Evolutionary conservation across 2,329 filamentous ascomycete genomes (phyloP), one percentile per base, ranked within the genome.

Genomic region (Aspergillus sp.): DNA sequence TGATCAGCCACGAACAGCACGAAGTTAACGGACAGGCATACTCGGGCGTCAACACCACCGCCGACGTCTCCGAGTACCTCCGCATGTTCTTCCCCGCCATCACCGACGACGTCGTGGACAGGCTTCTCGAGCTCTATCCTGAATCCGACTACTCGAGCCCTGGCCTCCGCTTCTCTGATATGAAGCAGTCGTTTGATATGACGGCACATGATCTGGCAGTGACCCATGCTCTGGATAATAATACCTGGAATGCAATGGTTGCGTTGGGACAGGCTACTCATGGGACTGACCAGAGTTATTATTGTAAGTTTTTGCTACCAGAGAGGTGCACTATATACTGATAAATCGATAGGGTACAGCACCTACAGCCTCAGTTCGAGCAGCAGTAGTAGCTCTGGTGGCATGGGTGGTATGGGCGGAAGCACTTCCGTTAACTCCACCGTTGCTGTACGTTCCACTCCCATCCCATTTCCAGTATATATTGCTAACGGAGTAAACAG

Each of bases 211-310:
- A 66, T 47, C 51, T 64, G 19, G 64, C 62, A 5, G 43, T 66
- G 0, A 68, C 64, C 1, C 54, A 61, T 8, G 63, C 62, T 26
- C 42, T 67, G 26, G 49, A 60, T 6, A 67, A 67, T 52, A 46
- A 66, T 33, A 67, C 62, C 5, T 68, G 62, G 64, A 68, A 67
- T 45, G 62, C 59, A 1, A 50, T 58, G 52, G 59, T 66, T 19
- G 57, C 54, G 9, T 47, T 68, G 3, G 61, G 48, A 19, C 13
- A 46, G 9, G 57, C 65, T 13, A 64, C 59, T 6, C 64, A 67
- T 43, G 63, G 65, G 5, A 66, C 62, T 5, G 64, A 67, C 48
- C 62, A 66, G 46, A 57, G 48, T 31, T 67, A 66, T 49, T 66
- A 66, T 49, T 67, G 61, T 52, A 47, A 4, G 8, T 7, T 35